Evolutionary conservation across 139 green algal genomes (phyloP), one percentile per base, ranked within the genome.

Genomic region (Pleodorina starrii): DNA sequence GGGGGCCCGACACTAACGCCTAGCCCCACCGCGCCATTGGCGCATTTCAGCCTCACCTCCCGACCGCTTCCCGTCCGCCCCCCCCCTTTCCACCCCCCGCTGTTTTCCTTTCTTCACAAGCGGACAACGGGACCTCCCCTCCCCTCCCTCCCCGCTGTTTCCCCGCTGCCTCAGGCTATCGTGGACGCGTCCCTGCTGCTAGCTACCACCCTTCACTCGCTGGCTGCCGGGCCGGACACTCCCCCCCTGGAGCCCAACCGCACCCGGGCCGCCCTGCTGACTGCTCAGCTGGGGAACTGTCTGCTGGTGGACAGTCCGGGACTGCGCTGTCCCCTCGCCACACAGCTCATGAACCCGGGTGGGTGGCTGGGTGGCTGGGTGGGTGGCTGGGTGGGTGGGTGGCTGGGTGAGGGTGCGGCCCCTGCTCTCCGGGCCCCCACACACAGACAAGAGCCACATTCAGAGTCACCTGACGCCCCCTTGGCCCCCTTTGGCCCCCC

Each of bases 201-300:
- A 16, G 95, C 94, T 0, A 79, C 68, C 1, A 89, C 93, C 12
- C 76, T 96, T 72, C 92, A 97, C 72, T 11, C 9, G 11, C 81
- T 97, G 50, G 94, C 92, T 1, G 50, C 27, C 9, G 29, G 42
- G 6, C 68, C 84, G 35, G 48, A n/a, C 46, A 48, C 63, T 5
- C 43, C 82, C 2, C 17, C 44, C 10, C 82, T 93, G 76, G 85
- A 93, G 84, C 77, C 94, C 12, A 91, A 96, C 85, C 85, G 75
- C 16, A 90, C 87, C 6, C 9, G n/a, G 0, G 60, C 91, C 44
- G 35, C 71, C 40, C 29, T 14, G 10, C 46, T 91, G 19, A 90
- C 93, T 35, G 60, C n/a, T 0, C 19, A 71, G 25, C 89, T 95
- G 32, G 35, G 78, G 11, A 88, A 38, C 40, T 96, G 93, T 79